A percentile compares a stretch with the other conserved stretches of the same genome.
Conservation (phyloP, 148 eudicot genomes). For the Amaranthus hypochondriacus region DNA sequence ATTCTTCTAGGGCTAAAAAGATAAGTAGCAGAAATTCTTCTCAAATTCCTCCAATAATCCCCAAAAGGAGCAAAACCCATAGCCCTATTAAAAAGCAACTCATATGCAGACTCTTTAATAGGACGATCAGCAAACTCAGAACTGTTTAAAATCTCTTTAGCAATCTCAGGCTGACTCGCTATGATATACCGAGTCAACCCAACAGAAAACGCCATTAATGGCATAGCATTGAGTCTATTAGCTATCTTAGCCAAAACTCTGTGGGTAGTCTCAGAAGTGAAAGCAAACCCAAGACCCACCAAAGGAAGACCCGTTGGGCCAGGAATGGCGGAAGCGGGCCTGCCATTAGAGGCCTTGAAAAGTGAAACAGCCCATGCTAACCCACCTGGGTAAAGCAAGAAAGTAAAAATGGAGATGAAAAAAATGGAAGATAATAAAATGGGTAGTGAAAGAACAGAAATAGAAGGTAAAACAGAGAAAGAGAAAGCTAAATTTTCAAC, state of each 20-base stretch:
- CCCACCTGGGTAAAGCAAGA: slow-evolving; percentile 67
- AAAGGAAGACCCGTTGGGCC: slow-evolving; percentile 75
- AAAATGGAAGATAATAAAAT: slow-evolving; percentile 23
- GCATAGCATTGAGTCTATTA: slow-evolving; percentile 14
- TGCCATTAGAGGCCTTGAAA: not conserved
- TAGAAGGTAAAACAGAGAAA: slow-evolving; percentile 6
- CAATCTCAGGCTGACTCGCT: slow-evolving; percentile 62
- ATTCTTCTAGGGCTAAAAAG: slow-evolving; percentile 59
- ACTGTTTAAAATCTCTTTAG: slow-evolving; percentile 60
- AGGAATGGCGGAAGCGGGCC: slow-evolving; percentile 38
- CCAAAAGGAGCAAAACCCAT: slow-evolving; percentile 97
- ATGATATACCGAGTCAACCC: slow-evolving; percentile 74
- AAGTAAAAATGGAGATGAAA: slow-evolving; percentile 31
- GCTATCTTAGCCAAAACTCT: slow-evolving; percentile 40
- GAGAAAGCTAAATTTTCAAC: slow-evolving; percentile 5
- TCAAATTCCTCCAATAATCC: slow-evolving; percentile 73
- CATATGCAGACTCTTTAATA: slow-evolving; percentile 79
- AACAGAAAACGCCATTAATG: slow-evolving; percentile 74
- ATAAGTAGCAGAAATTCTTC: slow-evolving; percentile 64
- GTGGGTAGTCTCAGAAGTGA: slow-evolving; percentile 47
- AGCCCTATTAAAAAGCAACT: slow-evolving; percentile 69
- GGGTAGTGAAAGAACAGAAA: slow-evolving; percentile 19
- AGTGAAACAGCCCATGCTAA: slow-evolving; percentile 63
- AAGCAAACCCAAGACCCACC: slow-evolving; percentile 41
- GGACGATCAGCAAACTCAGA: slow-evolving; percentile 82